Base-by-base conservation (phyloP, 2,329 filamentous ascomycete genomes). In the Talaromyces albobiverticillius region DNA sequence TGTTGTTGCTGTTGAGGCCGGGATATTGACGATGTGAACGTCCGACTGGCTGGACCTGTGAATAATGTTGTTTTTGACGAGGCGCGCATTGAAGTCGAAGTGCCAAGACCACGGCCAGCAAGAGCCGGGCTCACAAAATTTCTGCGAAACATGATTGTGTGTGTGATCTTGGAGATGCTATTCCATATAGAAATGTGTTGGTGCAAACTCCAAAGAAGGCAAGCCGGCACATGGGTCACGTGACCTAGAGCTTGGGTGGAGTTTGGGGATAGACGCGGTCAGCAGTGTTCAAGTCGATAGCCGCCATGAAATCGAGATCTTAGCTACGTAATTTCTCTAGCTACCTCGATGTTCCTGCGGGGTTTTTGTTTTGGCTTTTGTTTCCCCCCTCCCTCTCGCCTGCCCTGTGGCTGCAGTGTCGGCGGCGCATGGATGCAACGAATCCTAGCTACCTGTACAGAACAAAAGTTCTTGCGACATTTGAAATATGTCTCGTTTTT, bases 11-110 rank as follows among this genome's bases (percentile, higher is more conserved):
- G 53, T 38, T 55, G 40, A 26, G 31, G 34, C 20, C 47, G 47
- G n/a, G 16, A 45, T 42, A 34, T 45, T 16, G 53, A 47, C 5
- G 47, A 47, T n/a, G 42, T 36, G 34, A 55, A 55, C n/a, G 40
- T 31, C 18, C 53, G 48, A 16, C 20, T 32, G 46, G 13, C 10
- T 29, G 18, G n/a, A n/a, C 22, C 10, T 13, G 23, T 18, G 7
- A 29, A 10, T 46, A 34, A n/a, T 16, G 41, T 23, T 29, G 22
- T 20, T 18, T 11, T 26, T 25, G 48, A 50, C 16, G 25, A 32
- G n/a, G n/a, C 18, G 16, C 34, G 32, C 32, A 29, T 4, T 23
- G 36, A 32, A 26, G 25, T 16, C 20, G 36, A 32, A 26, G 25
- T 16, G 25, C 47, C 25, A 11, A 20, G 23, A 16, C n/a, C 6